Evolutionary conservation across 352 stramenopile species (phyloP).

Genomic region (Discostella stelligera): DNA sequence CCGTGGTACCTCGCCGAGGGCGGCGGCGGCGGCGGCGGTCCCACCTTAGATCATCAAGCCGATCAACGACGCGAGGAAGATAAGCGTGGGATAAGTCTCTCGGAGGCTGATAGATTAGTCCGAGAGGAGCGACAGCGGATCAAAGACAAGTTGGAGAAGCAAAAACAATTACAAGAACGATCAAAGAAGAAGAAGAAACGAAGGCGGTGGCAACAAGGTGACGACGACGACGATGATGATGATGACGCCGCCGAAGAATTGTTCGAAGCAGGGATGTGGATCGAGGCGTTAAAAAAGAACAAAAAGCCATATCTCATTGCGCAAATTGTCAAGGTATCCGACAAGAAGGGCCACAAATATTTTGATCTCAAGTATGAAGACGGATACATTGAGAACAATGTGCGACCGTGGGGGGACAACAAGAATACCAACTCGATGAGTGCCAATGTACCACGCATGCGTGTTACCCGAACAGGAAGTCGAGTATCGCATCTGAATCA

Average conservation of each 20-base stretch:
- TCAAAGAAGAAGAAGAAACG: slow-evolving; percentile 18
- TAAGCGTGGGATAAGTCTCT: slow-evolving; percentile 52
- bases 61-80: slow-evolving; percentile 54
- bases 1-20: slow-evolving; percentile 95
- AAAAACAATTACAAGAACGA: slow-evolving; percentile 51
- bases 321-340: slow-evolving; percentile 72
- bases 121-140: slow-evolving; percentile 51
- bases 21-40: slow-evolving; percentile 77
- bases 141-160: slow-evolving; percentile 35
- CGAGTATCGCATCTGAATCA: slow-evolving; percentile 9
- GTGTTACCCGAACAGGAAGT: slow-evolving; percentile 64
- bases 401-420: slow-evolving; percentile 37
- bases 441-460: slow-evolving; percentile 78
- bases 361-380: slow-evolving; percentile 82
- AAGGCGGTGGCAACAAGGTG: background rate
- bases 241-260: slow-evolving; percentile 27
- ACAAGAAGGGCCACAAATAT: slow-evolving; percentile 51
- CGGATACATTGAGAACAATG: slow-evolving; percentile 65
- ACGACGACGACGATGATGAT: slow-evolving; percentile 8
- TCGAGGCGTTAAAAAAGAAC: slow-evolving; percentile 87
- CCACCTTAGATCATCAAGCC: slow-evolving; percentile 93
- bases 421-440: background rate
- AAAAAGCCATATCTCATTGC: slow-evolving; percentile 83
- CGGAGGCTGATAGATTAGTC: slow-evolving; percentile 59
- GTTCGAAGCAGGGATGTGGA: slow-evolving; percentile 79